Percentiles rank a stretch among this genome's conserved stretches.
Conservation (phyloP, 2,329 filamentous ascomycete species). For the Dactylellina sp. region DNA sequence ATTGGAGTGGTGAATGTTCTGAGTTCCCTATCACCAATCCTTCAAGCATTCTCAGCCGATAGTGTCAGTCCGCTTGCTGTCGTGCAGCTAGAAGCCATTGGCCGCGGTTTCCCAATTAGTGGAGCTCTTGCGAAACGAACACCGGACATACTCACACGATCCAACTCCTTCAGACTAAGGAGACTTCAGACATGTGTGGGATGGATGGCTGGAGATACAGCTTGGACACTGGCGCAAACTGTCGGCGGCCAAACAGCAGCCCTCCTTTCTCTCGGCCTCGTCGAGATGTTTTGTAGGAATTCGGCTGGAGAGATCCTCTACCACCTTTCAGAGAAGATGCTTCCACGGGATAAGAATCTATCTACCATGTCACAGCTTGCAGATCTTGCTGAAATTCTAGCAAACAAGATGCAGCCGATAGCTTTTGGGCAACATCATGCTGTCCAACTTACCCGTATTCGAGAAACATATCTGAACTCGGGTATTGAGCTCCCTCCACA, state of each 20-base stretch:
- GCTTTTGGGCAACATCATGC: constrained; percentile 4
- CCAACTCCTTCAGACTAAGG: not conserved
- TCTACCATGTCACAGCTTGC: constrained; percentile 5
- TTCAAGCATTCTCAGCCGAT: constrained; percentile 13
- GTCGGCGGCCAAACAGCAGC: constrained; percentile 10
- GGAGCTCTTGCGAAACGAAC: constrained; percentile 10
- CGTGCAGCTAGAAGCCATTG: constrained; percentile 10
- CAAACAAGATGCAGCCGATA: constrained; percentile 5
- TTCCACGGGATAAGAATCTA: not conserved
- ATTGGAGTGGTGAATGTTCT: not conserved
- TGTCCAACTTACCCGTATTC: not conserved
- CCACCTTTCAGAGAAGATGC: constrained; percentile 1
- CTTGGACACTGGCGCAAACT: constrained; percentile 8
- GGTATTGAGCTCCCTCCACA: not conserved
- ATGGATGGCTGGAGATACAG: constrained; percentile 11
- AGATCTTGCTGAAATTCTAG: constrained; percentile 14
- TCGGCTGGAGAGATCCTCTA: not conserved
- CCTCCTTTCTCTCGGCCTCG: constrained; percentile 2
- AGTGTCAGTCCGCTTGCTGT: constrained; percentile 11
- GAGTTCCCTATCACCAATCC: not conserved
- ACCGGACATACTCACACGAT: not conserved
- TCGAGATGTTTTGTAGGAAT: constrained; percentile 13
- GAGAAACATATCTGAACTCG: too few relatives aligned
- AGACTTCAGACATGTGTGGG: constrained; percentile 1
- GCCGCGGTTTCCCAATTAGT: constrained; percentile 17